Conservation (phyloP, 2,329 filamentous ascomycete species). For the Tolypocladium tropicale region DNA sequence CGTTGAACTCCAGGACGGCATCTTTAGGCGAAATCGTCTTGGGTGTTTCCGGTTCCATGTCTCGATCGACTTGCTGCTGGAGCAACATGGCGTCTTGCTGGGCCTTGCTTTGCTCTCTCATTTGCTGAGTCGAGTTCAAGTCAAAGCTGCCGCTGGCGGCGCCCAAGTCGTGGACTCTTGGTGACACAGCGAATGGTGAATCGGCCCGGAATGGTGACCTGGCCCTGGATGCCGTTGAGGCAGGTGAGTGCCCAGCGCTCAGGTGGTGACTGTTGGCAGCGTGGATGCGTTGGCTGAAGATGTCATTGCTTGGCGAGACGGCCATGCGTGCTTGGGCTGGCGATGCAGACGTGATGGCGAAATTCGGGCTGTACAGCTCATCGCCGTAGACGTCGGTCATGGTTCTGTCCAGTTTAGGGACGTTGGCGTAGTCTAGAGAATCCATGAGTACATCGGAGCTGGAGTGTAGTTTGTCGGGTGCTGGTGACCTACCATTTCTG, state of each 20-base stretch:
- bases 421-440: slow-evolving; percentile 33
- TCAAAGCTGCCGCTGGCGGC: slow-evolving; percentile 10
- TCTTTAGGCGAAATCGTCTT: slow-evolving; percentile 95
- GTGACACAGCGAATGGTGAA: slow-evolving; percentile 46
- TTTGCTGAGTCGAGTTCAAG: slow-evolving; percentile 46
- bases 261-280: slow-evolving; percentile 68
- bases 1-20: slow-evolving; percentile 74
- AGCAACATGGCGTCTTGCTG: slow-evolving; percentile 43
- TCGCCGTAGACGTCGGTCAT: slow-evolving; percentile 80
- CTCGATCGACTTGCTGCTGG: slow-evolving; percentile 29
- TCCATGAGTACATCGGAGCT: slow-evolving; percentile 31
- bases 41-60: slow-evolving; percentile 38
- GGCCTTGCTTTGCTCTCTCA: slow-evolving; percentile 51
- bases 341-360: slow-evolving; percentile 46
- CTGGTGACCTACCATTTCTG: slow-evolving; percentile 40
- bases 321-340: slow-evolving; percentile 35
- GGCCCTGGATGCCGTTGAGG: slow-evolving; percentile 44
- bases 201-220: slow-evolving; percentile 74
- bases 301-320: slow-evolving; percentile 39
- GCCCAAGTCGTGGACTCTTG: slow-evolving; percentile 32
- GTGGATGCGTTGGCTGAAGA: slow-evolving; percentile 68
- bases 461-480: not conserved
- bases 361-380: slow-evolving; percentile 69
- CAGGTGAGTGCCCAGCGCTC: slow-evolving; percentile 43
- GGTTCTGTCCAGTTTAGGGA: slow-evolving; percentile 73